Evolutionary conservation across 202 grass and related monocot species (phyloP), one percentile per base, ranked within the genome.

Genomic region (Tripidium arundinaceum): DNA sequence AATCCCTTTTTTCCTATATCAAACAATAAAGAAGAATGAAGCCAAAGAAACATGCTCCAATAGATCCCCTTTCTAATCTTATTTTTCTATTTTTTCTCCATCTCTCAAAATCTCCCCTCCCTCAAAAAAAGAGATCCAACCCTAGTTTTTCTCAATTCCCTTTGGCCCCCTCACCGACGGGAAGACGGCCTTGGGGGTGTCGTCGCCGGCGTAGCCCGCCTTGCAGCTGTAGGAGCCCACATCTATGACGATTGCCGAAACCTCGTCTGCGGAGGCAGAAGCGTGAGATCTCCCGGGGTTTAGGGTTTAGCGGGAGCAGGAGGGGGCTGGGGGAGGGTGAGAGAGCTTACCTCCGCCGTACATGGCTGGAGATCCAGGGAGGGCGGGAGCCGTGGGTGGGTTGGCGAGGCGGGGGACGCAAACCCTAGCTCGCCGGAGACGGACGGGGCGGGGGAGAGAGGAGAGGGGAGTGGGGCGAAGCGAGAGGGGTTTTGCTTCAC

Each of bases 201-300:
- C 97, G 82, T 99, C 97, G 1, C 97, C 97, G 0, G 97, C 97
- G 64, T 99, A 99, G 2, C 97, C 97, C 24, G 97, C 92, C 89
- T 99, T 99, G 86, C 97, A 99, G 84, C 90, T 99, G 87, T 99
- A 90, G 2, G 92, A 99, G 2, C 97, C 97, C 77, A 99, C 87
- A 62, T 99, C 97, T 26, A 99, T 84, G 79, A 99, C 97, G 81
- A 99, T 96, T 60, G 97, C 97, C 61, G 96, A 96, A 6, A 99
- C 96, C 84, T 99, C 96, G 78, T 99, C 96, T 99, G 80, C 58
- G 29, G 36, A 69, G 83, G 40, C n/a, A n/a, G n/a, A n/a, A n/a
- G n/a, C n/a, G n/a, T n/a, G 70, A 9, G 75, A 84, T 78, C 80
- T 80, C 83, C 74, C n/a, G 62, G 86, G 73, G 49, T 86, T 69